phyloP scores from a whole-genome alignment of 2,329 filamentous ascomycete species.

The Stagonosporopsis rhizophila region DNA sequence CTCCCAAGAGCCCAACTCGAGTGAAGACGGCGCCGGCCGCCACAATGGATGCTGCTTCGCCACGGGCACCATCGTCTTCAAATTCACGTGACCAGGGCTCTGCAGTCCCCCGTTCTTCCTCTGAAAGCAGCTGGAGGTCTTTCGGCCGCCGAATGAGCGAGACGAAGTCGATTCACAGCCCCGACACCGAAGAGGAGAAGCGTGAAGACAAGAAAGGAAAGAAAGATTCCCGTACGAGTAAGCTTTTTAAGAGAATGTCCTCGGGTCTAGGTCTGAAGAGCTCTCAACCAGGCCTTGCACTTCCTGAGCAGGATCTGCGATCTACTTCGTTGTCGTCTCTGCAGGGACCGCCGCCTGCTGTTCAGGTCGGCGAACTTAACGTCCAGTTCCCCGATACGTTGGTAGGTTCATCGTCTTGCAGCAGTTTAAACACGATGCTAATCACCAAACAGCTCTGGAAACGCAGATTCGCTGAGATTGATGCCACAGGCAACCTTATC shows the following conservation, averaged over 20 bases:
- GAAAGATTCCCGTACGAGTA: slow-evolving; percentile 64
- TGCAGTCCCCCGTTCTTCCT: slow-evolving; percentile 47
- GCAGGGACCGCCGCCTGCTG: slow-evolving; percentile 59
- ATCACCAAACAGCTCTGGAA: slow-evolving; percentile 75
- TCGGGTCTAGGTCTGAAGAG: slow-evolving; percentile 60
- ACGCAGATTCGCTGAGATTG: slow-evolving; percentile 84
- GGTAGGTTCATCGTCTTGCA: slow-evolving; percentile 42
- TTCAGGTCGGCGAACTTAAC: slow-evolving; percentile 88
- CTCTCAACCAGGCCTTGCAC: slow-evolving; percentile 48
- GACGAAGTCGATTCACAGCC: slow-evolving; percentile 39
- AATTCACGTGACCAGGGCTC: slow-evolving; percentile 41
- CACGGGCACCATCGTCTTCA: slow-evolving; percentile 40
- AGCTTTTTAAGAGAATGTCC: slow-evolving; percentile 73
- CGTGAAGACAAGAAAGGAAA: slow-evolving; percentile 56
- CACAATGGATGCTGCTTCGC: slow-evolving; percentile 38
- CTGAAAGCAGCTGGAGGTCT: slow-evolving; percentile 49
- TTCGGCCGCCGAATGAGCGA: slow-evolving; percentile 50
- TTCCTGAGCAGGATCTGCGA: slow-evolving; percentile 49
- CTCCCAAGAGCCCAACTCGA: slow-evolving; percentile 36
- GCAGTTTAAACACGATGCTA: slow-evolving; percentile 1
- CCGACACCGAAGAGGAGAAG: slow-evolving; percentile 50
- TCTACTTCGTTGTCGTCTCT: slow-evolving; percentile 38
- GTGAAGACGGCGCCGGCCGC: slow-evolving; percentile 27
- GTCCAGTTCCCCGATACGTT: slow-evolving; percentile 96
- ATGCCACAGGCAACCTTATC: slow-evolving; percentile 82